phyloP scores from a whole-genome alignment of 306 rosid genomes.

The Fagus crenata region DNA sequence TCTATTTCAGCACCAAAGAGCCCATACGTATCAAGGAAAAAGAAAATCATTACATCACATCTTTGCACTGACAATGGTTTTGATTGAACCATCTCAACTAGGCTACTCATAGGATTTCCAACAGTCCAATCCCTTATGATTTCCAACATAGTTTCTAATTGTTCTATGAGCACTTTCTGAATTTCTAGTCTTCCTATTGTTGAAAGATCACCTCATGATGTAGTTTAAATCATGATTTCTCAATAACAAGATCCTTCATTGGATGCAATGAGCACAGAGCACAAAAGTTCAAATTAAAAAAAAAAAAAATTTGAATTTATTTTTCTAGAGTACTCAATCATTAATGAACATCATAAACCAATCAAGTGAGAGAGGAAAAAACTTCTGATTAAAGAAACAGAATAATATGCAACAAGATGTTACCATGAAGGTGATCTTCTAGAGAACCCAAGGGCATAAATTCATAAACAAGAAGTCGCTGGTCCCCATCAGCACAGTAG shows the following conservation, averaged over 20 bases:
- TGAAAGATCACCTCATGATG: not conserved
- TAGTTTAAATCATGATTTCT: not conserved
- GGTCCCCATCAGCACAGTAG: slow-evolving; percentile 93
- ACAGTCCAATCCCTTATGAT: not conserved
- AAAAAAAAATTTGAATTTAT: not conserved
- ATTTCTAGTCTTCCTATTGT: not conserved
- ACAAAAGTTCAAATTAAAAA: not conserved
- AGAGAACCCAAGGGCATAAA: slow-evolving; percentile 79
- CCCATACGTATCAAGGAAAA: not conserved
- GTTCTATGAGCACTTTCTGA: not conserved
- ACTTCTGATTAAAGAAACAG: slow-evolving; percentile 18
- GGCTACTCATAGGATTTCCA: not conserved
- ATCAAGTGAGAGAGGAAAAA: slow-evolving; percentile 11
- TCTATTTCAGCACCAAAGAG: not conserved
- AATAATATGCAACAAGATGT: slow-evolving; percentile 15
- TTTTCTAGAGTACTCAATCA: not conserved
- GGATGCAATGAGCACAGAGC: not conserved
- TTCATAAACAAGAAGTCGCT: slow-evolving; percentile 91
- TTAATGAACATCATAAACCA: slow-evolving; percentile 4
- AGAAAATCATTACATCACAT: not conserved
- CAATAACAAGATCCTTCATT: not conserved
- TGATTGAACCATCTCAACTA: slow-evolving; percentile 10
- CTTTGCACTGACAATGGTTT: not conserved
- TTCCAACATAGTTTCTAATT: not conserved
- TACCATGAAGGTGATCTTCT: slow-evolving; percentile 93